These are phyloP conservation scores for Heracleum sosnowskyi DNA, from an alignment of 129 eudicot species.

Conservation along the genomic window DNA sequence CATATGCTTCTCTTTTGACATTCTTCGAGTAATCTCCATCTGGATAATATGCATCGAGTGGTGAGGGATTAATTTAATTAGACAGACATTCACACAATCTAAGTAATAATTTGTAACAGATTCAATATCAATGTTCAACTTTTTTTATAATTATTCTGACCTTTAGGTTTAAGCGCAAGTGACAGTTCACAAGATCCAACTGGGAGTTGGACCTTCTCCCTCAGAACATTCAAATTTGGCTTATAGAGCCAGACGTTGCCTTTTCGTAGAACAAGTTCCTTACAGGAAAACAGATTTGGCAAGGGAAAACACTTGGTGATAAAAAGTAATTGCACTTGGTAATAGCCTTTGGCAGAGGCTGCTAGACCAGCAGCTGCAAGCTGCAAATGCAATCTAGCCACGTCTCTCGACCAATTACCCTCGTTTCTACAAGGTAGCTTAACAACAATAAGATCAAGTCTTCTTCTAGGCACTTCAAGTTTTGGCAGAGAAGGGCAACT, in stretches of 20 bases:
- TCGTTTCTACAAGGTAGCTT: slow-evolving; percentile 46
- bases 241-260: slow-evolving; percentile 38
- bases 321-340: slow-evolving; percentile 22
- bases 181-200: slow-evolving; percentile 63
- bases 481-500: slow-evolving; percentile 39
- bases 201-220: slow-evolving; percentile 41
- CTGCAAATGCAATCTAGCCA: slow-evolving; percentile 51
- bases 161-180: slow-evolving; percentile 35
- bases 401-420: slow-evolving; percentile 45
- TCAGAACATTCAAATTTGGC: slow-evolving; percentile 28
- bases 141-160: neutral
- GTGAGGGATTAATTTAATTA: neutral
- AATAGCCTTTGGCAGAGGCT: slow-evolving; percentile 28
- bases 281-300: slow-evolving; percentile 43
- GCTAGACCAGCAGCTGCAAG: slow-evolving; percentile 37
- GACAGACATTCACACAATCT: neutral
- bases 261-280: slow-evolving; percentile 32
- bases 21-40: slow-evolving; percentile 18
- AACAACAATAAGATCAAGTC: slow-evolving; percentile 38
- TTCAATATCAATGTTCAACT: neutral
- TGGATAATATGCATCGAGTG: slow-evolving; percentile 1
- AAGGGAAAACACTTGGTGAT: slow-evolving; percentile 43
- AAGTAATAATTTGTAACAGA: neutral
- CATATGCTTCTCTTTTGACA: slow-evolving; percentile 40
- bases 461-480: slow-evolving; percentile 21